Evolutionary conservation across 164 flowering plant genomes (phyloP).

Genomic region (Aristolochia fimbriata): DNA sequence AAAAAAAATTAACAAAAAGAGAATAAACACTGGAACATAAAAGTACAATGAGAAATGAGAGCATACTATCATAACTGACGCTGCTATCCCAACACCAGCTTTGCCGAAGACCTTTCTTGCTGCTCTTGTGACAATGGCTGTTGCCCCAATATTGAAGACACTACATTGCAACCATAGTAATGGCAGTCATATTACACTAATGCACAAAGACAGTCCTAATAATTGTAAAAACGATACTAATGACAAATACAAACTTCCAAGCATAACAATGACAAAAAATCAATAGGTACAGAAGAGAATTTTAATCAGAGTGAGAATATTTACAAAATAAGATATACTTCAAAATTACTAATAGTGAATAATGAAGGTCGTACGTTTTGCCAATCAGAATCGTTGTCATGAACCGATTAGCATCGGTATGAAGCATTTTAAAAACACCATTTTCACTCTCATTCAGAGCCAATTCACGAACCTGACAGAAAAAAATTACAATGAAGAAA

Average conservation of each 20-base stretch:
- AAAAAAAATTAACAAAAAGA: neutral
- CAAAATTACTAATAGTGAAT: neutral
- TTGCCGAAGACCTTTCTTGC: conserved; percentile 94
- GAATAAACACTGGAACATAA: neutral
- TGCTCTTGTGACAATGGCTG: conserved; percentile 97
- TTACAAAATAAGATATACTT: neutral
- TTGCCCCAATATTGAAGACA: conserved; percentile 96
- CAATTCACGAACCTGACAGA: conserved; percentile 77
- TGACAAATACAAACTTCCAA: too few relatives aligned
- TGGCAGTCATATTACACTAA: too few relatives aligned
- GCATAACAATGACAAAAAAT: too few relatives aligned
- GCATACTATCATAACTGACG: conserved; percentile 97
- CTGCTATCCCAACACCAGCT: conserved; percentile 97
- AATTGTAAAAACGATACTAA: too few relatives aligned
- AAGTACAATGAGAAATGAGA: too few relatives aligned
- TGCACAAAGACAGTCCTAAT: too few relatives aligned
- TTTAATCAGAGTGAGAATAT: too few relatives aligned
- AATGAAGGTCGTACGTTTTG: conserved; percentile 57
- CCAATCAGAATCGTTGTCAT: conserved; percentile 96
- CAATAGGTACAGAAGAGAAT: too few relatives aligned
- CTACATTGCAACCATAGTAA: conserved; percentile 21
- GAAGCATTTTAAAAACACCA: conserved; percentile 91
- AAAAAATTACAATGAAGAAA: neutral
- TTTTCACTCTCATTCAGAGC: conserved; percentile 91
- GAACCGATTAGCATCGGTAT: conserved; percentile 89